A percentile compares a stretch with the other conserved stretches of the same genome.
Conservation (phyloP, 2,329 filamentous ascomycete species). For the Penicillium vulpinum region DNA sequence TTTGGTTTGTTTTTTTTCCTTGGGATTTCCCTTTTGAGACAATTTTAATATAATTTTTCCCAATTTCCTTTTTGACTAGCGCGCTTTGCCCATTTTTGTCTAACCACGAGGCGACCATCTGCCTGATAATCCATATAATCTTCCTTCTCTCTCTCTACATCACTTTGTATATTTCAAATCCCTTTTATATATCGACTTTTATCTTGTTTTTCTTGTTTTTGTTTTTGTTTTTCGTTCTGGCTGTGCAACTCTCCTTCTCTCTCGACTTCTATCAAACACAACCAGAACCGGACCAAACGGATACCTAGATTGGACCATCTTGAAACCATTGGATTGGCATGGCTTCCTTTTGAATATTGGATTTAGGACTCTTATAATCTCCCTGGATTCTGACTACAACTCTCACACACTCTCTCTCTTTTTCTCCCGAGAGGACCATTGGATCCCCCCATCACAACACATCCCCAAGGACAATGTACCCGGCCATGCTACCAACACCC, state of each 20-base stretch:
- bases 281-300: slow-evolving; percentile 7
- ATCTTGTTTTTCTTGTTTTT: slow-evolving; percentile 10
- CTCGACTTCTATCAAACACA: slow-evolving; percentile 13
- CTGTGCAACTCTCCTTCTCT: slow-evolving; percentile 11
- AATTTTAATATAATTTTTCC: slow-evolving; percentile 6
- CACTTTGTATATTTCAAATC: not conserved
- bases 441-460: not conserved
- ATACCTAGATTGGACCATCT: slow-evolving; percentile 6
- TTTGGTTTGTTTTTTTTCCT: slow-evolving; percentile 8
- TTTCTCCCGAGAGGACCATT: not conserved
- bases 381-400: slow-evolving; percentile 14
- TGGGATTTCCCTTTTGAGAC: slow-evolving; percentile 14
- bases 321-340: slow-evolving; percentile 18
- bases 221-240: slow-evolving; percentile 1
- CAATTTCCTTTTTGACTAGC: slow-evolving; percentile 5
- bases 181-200: slow-evolving; percentile 1
- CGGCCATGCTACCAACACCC: slow-evolving; percentile 48
- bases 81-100: slow-evolving; percentile 1
- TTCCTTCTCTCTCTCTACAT: slow-evolving; percentile 39
- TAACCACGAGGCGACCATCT: slow-evolving; percentile 38
- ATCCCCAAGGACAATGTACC: slow-evolving; percentile 38
- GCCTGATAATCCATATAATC: slow-evolving; percentile 31
- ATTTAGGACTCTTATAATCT: slow-evolving; percentile 12
- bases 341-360: slow-evolving; percentile 23
- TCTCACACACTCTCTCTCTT: slow-evolving; percentile 12